Percentiles rank a stretch among this genome's conserved stretches.
Conservation (phyloP, 2,329 filamentous ascomycete species). For the Myrmaecium sp. region DNA sequence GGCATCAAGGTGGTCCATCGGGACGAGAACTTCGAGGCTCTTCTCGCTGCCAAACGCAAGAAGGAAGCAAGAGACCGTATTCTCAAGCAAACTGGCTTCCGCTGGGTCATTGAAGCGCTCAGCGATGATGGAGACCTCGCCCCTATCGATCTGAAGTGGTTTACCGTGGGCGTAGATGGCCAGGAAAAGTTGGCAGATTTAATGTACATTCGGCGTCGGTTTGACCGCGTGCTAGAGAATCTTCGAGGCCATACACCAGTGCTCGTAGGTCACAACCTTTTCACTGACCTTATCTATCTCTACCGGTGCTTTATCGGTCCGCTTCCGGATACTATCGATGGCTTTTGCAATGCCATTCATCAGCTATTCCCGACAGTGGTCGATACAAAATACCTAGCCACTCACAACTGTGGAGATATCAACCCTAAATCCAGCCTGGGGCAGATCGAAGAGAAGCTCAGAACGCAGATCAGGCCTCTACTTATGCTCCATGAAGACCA, state of each 20-base stretch:
- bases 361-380: slow-evolving; percentile 38
- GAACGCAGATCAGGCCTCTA: slow-evolving; percentile 23
- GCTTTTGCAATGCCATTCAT: slow-evolving; percentile 36
- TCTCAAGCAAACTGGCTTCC: slow-evolving; percentile 28
- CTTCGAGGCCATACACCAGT: slow-evolving; percentile 31
- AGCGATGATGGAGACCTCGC: slow-evolving; percentile 19
- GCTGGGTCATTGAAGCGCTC: slow-evolving; percentile 33
- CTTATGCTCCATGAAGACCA: slow-evolving; percentile 22
- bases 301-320: slow-evolving; percentile 44
- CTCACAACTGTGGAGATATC: slow-evolving; percentile 35
- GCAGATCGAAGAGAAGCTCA: slow-evolving; percentile 29
- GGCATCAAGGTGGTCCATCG: slow-evolving; percentile 28
- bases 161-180: slow-evolving; percentile 17
- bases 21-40: slow-evolving; percentile 3
- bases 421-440: slow-evolving; percentile 32
- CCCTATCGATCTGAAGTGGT: slow-evolving; percentile 19
- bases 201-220: slow-evolving; percentile 18
- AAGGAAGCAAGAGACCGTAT: slow-evolving; percentile 24
- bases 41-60: too few species aligned
- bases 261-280: slow-evolving; percentile 47
- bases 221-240: slow-evolving; percentile 22
- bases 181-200: slow-evolving; percentile 18
- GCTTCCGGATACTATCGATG: slow-evolving; percentile 35
- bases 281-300: slow-evolving; percentile 47
- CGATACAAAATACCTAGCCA: slow-evolving; percentile 48